These are phyloP conservation scores for Cocos nucifera DNA, from an alignment of 176 grass and related monocot genomes.

Conservation along the genomic window DNA sequence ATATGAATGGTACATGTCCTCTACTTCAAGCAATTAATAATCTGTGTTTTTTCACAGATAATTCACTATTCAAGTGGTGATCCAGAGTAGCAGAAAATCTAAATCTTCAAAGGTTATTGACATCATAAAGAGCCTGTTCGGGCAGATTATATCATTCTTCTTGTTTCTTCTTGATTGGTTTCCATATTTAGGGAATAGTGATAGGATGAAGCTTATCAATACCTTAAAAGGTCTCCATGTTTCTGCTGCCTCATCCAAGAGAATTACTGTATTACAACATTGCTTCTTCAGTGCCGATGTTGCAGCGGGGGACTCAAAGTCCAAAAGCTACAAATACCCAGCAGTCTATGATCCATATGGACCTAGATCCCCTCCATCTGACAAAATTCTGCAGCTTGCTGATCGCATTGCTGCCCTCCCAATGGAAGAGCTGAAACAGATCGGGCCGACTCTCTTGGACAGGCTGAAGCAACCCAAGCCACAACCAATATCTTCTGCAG, in stretches of 20 bases:
- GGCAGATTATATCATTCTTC: too few relatives aligned
- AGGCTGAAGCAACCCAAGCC: slow-evolving; percentile 56
- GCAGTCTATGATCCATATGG: slow-evolving; percentile 74
- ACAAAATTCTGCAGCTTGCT: slow-evolving; percentile 68
- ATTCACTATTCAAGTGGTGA: too few relatives aligned
- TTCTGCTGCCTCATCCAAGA: slow-evolving; percentile 13
- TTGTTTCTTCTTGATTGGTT: too few relatives aligned
- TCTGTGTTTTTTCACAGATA: too few relatives aligned
- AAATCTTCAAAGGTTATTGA: too few relatives aligned
- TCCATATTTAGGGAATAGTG: too few relatives aligned
- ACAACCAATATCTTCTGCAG: slow-evolving; percentile 60
- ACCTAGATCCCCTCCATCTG: slow-evolving; percentile 49
- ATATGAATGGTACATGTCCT: too few relatives aligned
- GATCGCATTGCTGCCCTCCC: slow-evolving; percentile 68
- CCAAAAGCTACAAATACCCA: slow-evolving; percentile 71
- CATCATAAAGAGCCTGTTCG: too few relatives aligned
- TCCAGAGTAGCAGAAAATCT: too few relatives aligned
- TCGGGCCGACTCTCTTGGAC: slow-evolving; percentile 67
- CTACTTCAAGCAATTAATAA: too few relatives aligned
- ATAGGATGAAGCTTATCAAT: slow-evolving; percentile 36
- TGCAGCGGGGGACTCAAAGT: slow-evolving; percentile 20
- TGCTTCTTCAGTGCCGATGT: slow-evolving; percentile 28
- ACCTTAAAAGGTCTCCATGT: slow-evolving; percentile 27
- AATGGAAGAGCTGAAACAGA: slow-evolving; percentile 86
- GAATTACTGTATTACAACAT: slow-evolving; percentile 9